These are phyloP conservation scores for Trypethelium eluteriae DNA, from an alignment of 495 filamentous ascomycete genomes.

Conservation along the genomic window DNA sequence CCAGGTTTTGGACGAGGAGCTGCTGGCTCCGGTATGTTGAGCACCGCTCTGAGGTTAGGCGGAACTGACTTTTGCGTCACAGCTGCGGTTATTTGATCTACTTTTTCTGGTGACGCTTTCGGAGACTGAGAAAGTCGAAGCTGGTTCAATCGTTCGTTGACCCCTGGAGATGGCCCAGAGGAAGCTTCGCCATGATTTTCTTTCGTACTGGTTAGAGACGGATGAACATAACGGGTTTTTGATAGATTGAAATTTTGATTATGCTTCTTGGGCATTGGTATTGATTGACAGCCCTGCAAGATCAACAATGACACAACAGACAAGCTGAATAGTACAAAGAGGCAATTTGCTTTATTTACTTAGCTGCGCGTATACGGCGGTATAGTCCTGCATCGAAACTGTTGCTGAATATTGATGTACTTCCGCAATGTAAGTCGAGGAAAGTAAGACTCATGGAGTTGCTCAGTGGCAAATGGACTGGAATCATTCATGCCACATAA, in stretches of 20 bases:
- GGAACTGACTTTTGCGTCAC: constrained; percentile 43
- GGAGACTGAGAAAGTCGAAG: constrained; percentile 34
- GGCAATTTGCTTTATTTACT: no score
- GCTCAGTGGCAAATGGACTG: no score
- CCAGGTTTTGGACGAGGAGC: constrained; percentile 55
- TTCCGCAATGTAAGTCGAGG: no score
- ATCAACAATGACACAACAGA: no score
- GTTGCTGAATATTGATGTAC: no score
- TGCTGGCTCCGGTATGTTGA: constrained; percentile 65
- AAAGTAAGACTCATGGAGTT: no score
- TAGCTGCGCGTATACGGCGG: no score
- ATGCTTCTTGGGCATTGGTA: constrained; percentile 36
- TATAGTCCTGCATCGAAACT: no score
- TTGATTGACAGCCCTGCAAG: background rate
- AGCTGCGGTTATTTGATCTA: constrained; percentile 28
- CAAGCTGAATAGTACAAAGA: no score
- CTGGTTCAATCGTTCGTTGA: constrained; percentile 36
- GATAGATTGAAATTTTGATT: constrained; percentile 25
- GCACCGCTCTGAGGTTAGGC: constrained; percentile 49
- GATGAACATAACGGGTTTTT: constrained; percentile 26
- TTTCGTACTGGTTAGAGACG: constrained; percentile 20
- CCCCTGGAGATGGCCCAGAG: constrained; percentile 22
- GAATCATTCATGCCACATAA: background rate
- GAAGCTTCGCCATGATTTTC: background rate
- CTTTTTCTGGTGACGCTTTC: constrained; percentile 25